Conservation (phyloP, 345 rosid genomes). For the Camelina laxa region DNA sequence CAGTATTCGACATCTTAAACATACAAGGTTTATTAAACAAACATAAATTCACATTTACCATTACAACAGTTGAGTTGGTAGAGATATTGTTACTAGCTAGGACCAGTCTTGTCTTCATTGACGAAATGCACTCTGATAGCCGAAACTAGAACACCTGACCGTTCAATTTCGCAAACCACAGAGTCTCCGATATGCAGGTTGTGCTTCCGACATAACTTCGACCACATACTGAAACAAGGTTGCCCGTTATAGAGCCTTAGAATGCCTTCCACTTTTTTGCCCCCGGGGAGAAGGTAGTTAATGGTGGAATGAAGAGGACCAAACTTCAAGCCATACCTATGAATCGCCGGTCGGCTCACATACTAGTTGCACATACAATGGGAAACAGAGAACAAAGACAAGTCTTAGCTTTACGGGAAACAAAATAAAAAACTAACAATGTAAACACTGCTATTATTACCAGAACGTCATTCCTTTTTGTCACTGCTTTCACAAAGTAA, state of each 20-base stretch:
- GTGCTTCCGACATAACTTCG: background rate
- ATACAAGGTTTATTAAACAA: background rate
- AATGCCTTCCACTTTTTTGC: background rate
- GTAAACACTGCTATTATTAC: conserved; percentile 10
- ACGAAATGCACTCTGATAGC: conserved; percentile 27
- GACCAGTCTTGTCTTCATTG: background rate
- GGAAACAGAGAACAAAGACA: background rate
- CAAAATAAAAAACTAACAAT: background rate
- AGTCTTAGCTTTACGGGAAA: background rate
- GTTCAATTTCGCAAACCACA: conserved; percentile 38
- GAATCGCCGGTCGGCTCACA: background rate
- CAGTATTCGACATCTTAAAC: background rate
- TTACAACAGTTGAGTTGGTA: background rate
- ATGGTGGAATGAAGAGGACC: conserved; percentile 4
- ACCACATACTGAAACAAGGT: conserved; percentile 31
- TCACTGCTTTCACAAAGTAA: conserved; percentile 25
- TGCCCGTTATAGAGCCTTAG: background rate
- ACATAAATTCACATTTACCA: background rate
- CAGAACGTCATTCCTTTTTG: conserved; percentile 23
- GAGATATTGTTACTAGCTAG: background rate
- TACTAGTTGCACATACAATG: conserved; percentile 22
- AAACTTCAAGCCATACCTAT: conserved; percentile 26
- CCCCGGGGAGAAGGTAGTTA: conserved; percentile 1
- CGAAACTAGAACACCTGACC: conserved; percentile 19
- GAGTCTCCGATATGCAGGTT: conserved; percentile 19